These are phyloP conservation scores for Crithidia mellificae DNA, from an alignment of 208 protist genomes.

Conservation along the genomic window DNA sequence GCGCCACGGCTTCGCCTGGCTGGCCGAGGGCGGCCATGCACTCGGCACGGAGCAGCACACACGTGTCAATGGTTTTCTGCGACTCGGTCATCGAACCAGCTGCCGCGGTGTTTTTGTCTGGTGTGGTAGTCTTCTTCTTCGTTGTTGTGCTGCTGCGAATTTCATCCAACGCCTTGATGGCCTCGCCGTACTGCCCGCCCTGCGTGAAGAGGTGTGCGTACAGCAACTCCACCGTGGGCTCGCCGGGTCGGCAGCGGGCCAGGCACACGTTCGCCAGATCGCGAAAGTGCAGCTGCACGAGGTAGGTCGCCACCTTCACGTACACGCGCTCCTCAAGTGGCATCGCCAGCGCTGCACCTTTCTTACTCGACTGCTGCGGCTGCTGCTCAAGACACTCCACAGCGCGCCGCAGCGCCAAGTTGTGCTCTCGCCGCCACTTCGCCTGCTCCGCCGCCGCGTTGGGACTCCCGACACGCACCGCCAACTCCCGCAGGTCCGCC, in stretches of 20 bases:
- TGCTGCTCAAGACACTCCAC: constrained; percentile 21
- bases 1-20: constrained; percentile 42
- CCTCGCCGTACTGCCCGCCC: constrained; percentile 69
- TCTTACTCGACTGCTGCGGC: background rate
- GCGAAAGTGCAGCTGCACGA: constrained; percentile 66
- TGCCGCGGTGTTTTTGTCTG: background rate
- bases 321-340: constrained; percentile 33
- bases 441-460: constrained; percentile 39
- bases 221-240: constrained; percentile 52
- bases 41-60: constrained; percentile 63
- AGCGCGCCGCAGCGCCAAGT: constrained; percentile 57
- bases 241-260: constrained; percentile 45
- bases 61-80: constrained; percentile 34
- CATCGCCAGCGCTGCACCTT: background rate
- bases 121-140: background rate
- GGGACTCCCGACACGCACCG: constrained; percentile 49
- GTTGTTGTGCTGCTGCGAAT: constrained; percentile 19
- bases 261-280: constrained; percentile 80
- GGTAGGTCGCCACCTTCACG: constrained; percentile 49
- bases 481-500: constrained; percentile 56
- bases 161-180: constrained; percentile 45
- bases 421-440: constrained; percentile 61
- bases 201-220: constrained; percentile 80
- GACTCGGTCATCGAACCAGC: background rate
- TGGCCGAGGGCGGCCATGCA: constrained; percentile 61